Evolutionary conservation across 768 basidiomycete genomes (phyloP).

Genomic region (Boletus subcaerulescens): DNA sequence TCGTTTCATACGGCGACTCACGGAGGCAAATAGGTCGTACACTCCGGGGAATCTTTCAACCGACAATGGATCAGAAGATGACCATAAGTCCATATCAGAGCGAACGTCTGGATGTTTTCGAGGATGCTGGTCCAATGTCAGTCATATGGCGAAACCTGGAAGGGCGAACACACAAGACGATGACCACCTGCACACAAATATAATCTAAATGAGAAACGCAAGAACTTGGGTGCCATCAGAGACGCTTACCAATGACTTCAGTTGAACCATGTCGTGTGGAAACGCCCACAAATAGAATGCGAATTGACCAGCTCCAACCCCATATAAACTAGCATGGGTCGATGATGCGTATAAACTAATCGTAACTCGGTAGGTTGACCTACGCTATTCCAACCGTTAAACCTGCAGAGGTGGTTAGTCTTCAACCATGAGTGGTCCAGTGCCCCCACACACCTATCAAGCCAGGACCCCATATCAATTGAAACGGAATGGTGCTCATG

Average conservation of each 20-base stretch:
- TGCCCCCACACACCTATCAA: constrained; percentile 12
- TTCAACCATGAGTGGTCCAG: no score
- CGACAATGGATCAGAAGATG: constrained; percentile 11
- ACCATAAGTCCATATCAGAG: neutral
- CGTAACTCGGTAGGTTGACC: neutral
- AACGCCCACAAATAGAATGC: constrained; percentile 17
- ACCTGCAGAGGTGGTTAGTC: constrained; percentile 19
- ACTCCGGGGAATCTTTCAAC: neutral
- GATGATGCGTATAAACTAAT: neutral
- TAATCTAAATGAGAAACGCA: neutral
- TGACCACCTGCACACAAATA: neutral
- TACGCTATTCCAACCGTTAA: constrained; percentile 11
- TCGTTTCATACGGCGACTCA: neutral
- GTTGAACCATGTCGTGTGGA: constrained; percentile 8
- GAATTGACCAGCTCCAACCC: constrained; percentile 16
- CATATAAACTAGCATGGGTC: constrained; percentile 17
- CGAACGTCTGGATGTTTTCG: constrained; percentile 2
- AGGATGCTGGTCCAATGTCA: constrained; percentile 8
- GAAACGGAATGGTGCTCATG: constrained; percentile 4
- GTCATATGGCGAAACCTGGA: neutral
- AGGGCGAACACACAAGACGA: constrained; percentile 8
- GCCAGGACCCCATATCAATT: constrained; percentile 11
- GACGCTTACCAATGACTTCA: constrained; percentile 17
- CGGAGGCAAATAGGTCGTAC: constrained; percentile 1
- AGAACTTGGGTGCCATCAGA: neutral